Percentiles rank a stretch among this genome's conserved stretches.
These are phyloP conservation scores for Halteria grandinella DNA, from an alignment of 73 alveolate species.

Conservation along the genomic window DNA sequence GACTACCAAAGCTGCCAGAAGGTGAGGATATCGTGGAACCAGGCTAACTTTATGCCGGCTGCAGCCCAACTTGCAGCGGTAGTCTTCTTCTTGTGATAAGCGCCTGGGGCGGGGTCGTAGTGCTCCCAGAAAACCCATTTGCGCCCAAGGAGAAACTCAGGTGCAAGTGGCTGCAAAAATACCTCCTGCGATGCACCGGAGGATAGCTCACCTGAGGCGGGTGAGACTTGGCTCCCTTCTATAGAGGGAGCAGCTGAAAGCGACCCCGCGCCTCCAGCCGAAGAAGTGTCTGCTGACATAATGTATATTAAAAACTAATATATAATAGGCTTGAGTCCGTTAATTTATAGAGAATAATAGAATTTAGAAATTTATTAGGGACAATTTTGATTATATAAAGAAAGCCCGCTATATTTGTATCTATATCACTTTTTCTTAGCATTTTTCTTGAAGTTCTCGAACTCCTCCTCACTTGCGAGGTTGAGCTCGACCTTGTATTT, in stretches of 20 bases:
- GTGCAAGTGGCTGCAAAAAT: no score
- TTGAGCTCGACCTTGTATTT: conserved; percentile 60
- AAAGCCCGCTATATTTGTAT: neutral
- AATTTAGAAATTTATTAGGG: no score
- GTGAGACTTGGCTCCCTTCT: no score
- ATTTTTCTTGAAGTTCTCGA: conserved; percentile 33
- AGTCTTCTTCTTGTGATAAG: neutral
- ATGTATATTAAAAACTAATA: no score
- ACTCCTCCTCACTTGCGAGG: conserved; percentile 57
- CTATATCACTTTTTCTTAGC: conserved; percentile 51
- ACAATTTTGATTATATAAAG: neutral
- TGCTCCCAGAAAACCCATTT: conserved; percentile 69
- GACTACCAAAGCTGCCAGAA: conserved; percentile 50
- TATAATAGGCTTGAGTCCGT: no score
- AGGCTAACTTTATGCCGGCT: conserved; percentile 50
- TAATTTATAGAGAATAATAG: no score
- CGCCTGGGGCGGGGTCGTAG: conserved; percentile 3
- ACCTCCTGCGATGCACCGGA: no score
- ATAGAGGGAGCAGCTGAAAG: no score
- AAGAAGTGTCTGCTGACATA: no score
- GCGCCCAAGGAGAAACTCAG: no score
- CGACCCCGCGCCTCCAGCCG: no score
- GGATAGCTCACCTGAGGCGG: no score
- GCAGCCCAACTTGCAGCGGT: conserved; percentile 3
- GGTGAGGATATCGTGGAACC: conserved; percentile 57